A percentile compares a stretch with the other conserved stretches of the same genome.
phyloP scores from a whole-genome alignment of 2,329 filamentous ascomycete species.

The Hypomyces perniciosus region DNA sequence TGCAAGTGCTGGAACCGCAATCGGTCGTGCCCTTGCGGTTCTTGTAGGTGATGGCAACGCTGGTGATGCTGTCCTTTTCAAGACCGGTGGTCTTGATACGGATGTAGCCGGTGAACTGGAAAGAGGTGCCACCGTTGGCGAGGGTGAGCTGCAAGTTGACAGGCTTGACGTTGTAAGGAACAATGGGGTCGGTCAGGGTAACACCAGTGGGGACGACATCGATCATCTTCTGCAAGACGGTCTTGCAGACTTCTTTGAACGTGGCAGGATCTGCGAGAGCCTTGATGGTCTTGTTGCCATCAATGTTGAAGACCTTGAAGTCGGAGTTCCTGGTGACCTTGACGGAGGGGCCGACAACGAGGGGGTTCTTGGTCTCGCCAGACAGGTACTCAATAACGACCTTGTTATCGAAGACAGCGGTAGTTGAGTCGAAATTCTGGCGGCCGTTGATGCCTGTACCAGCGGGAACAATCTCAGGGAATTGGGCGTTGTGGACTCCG shows the following conservation, averaged over 20 bases:
- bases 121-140: slow-evolving; percentile 38
- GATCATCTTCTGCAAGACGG: slow-evolving; percentile 54
- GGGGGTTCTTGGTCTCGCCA: slow-evolving; percentile 47
- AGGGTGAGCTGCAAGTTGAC: slow-evolving; percentile 51
- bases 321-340: slow-evolving; percentile 45
- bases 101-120: slow-evolving; percentile 50
- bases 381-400: slow-evolving; percentile 52
- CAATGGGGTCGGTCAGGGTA: slow-evolving; percentile 44
- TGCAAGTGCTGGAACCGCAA: slow-evolving; percentile 38
- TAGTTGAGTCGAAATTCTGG: slow-evolving; percentile 41
- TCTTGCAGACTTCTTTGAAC: slow-evolving; percentile 44
- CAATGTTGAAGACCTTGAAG: slow-evolving; percentile 48
- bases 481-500: slow-evolving; percentile 50
- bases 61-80: slow-evolving; percentile 35
- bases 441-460: slow-evolving; percentile 39
- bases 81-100: slow-evolving; percentile 49
- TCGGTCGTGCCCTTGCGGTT: slow-evolving; percentile 43
- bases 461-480: slow-evolving; percentile 45
- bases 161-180: slow-evolving; percentile 55
- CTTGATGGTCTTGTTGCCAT: slow-evolving; percentile 49
- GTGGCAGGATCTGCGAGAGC: slow-evolving; percentile 37
- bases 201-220: slow-evolving; percentile 51
- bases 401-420: slow-evolving; percentile 48
- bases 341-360: slow-evolving; percentile 47
- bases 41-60: slow-evolving; percentile 49